Evolutionary conservation across 2,329 filamentous ascomycete genomes (phyloP), one percentile per base, ranked within the genome.

Genomic region (Colletotrichum sansevieriae): DNA sequence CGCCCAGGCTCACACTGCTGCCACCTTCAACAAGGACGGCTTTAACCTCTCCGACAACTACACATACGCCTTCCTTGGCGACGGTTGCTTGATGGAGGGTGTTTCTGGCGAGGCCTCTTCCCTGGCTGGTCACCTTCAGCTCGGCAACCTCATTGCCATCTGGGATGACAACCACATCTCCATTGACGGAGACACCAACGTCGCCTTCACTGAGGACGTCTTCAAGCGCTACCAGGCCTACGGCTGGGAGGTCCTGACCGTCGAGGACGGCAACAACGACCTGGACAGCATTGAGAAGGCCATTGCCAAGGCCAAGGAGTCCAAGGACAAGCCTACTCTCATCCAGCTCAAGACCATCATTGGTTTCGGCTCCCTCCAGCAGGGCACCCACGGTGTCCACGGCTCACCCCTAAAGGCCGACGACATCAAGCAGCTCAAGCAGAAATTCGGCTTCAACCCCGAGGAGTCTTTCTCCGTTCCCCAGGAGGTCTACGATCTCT

Each of bases 141-240:
- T 99, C 73, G 96, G 95, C 80, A 99, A 98, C 88, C 87, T 99
- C 78, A 98, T 98, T 83, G 90, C 89, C 83, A 88, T 99, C 83
- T 99, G 95, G 83, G 96, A 99, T 80, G 96, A 99, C 88, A 99
- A 99, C 90, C 92, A 97, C 83, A 98, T 99, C 79, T 97, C 88
- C 76, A 91, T 90, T 79, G 96, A 99, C 79, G 96, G 96, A 83
- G 92, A 97, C 87, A 98, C 92, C 84, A 96, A 96, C 85, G 91
- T 89, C 78, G 92, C 96, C 74, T 98, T 99, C 87, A 99, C 96
- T 70, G 96, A 99, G 86, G 95, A 99, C 76, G 95, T 98, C 71
- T 82, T 87, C 77, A 96, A 97, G 89, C 91, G 95, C 78, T 98
- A 98, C 82, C 94, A 98, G 86, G 82, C 96, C 71, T 99, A 98